These are phyloP conservation scores for Coemansia sp. DNA, from an alignment of 192 early-diverging fungal species.

Conservation along the genomic window DNA sequence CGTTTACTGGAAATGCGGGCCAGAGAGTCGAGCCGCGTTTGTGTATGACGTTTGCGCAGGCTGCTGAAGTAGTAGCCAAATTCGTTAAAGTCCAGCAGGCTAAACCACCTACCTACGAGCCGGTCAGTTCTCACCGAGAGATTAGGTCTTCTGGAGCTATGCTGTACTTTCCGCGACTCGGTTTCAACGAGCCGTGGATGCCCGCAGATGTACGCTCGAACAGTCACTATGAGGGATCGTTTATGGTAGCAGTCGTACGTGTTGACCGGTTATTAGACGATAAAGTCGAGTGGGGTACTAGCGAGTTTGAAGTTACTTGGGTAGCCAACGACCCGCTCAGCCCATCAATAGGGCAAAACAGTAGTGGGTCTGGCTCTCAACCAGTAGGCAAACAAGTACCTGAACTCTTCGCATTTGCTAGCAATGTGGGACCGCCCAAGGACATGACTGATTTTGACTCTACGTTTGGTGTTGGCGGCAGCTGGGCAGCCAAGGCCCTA, in stretches of 20 bases:
- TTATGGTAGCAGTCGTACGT: constrained; percentile 22
- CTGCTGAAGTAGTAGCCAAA: neutral
- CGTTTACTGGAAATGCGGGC: neutral
- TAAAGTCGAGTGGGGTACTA: neutral
- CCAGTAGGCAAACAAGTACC: neutral
- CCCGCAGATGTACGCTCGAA: neutral
- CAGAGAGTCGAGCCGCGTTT: constrained; percentile 14
- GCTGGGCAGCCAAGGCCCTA: constrained; percentile 36
- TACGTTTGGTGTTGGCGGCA: constrained; percentile 9
- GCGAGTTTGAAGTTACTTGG: constrained; percentile 26
- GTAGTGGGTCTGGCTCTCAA: too few relatives aligned
- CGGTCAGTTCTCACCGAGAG: neutral
- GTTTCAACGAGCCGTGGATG: constrained; percentile 20
- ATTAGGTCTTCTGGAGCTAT: neutral
- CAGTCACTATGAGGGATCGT: constrained; percentile 25
- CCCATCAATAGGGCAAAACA: neutral
- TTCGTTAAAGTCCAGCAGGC: constrained; percentile 1
- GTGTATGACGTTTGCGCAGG: constrained; percentile 16
- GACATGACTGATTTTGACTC: constrained; percentile 17
- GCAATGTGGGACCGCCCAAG: neutral
- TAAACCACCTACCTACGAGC: neutral
- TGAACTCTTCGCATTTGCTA: neutral
- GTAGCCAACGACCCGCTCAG: constrained; percentile 32
- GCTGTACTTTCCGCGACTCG: constrained; percentile 27
- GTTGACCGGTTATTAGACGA: constrained; percentile 14